A percentile compares a stretch with the other conserved stretches of the same genome.
phyloP scores from a whole-genome alignment of 495 filamentous ascomycete genomes.

The Cercophora sp. region DNA sequence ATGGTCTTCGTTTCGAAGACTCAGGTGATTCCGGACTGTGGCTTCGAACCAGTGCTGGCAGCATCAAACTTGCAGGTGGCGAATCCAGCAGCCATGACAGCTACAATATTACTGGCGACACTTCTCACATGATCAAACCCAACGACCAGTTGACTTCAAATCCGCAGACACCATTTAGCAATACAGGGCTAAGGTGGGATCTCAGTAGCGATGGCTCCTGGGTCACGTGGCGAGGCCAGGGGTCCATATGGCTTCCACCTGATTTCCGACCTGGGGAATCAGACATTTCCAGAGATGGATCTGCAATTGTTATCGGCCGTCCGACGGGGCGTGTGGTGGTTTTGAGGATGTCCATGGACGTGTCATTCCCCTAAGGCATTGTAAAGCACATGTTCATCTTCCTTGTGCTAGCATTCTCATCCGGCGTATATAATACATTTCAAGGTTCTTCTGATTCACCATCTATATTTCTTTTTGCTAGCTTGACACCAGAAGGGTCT shows the following conservation, averaged over 20 bases:
- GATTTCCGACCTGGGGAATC: background rate
- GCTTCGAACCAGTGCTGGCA: no score
- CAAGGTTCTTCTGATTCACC: background rate
- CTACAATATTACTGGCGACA: no score
- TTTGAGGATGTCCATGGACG: no score
- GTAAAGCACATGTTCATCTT: no score
- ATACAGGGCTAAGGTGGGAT: background rate
- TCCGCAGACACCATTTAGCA: no score
- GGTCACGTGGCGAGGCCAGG: background rate
- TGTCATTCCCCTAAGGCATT: no score
- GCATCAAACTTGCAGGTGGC: no score
- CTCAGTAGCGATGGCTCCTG: background rate
- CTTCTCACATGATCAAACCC: no score
- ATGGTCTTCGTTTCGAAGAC: no score
- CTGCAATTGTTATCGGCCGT: background rate
- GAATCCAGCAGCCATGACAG: no score
- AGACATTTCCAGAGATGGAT: background rate
- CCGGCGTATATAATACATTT: background rate
- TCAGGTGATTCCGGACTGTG: no score
- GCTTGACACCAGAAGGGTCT: slow-evolving; percentile 17
- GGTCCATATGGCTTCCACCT: background rate
- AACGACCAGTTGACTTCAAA: no score
- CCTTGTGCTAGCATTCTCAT: background rate
- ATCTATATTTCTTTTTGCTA: slow-evolving; percentile 15
- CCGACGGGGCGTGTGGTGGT: background rate